phyloP scores from a whole-genome alignment of 116 monocot genomes.

The Thalassia testudinum region DNA sequence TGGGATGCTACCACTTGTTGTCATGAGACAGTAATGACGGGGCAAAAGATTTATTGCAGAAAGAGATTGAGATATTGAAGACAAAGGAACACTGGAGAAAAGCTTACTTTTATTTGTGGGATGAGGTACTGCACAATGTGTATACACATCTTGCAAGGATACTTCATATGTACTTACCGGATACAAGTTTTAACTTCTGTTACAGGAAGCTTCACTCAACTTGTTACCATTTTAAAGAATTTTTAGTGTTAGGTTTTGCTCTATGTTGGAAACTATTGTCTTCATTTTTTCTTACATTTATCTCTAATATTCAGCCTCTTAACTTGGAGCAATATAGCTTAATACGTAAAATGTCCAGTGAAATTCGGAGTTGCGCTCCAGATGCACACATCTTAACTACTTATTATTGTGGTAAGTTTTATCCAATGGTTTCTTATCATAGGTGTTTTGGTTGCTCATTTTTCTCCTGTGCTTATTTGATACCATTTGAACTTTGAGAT shows the following conservation, averaged over 20 bases:
- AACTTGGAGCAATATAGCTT: slow-evolving; percentile 79
- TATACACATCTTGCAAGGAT: too few species aligned
- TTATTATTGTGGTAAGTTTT: slow-evolving; percentile 81
- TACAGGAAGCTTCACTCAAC: too few species aligned
- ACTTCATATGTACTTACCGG: too few species aligned
- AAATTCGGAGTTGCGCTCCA: slow-evolving; percentile 73
- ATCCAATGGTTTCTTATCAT: background rate
- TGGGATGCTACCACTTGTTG: background rate
- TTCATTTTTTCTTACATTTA: background rate
- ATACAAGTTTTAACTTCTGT: too few species aligned
- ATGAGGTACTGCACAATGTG: too few species aligned
- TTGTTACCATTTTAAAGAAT: too few species aligned
- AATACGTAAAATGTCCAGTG: slow-evolving; percentile 70
- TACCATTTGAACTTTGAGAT: too few species aligned
- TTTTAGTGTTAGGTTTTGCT: too few species aligned
- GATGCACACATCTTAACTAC: slow-evolving; percentile 91
- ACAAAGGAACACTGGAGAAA: slow-evolving; percentile 83
- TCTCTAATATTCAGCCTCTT: slow-evolving; percentile 45
- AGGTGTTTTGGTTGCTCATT: too few species aligned
- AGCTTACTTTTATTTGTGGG: slow-evolving; percentile 99
- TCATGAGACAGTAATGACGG: slow-evolving; percentile 45
- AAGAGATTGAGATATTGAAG: slow-evolving; percentile 83
- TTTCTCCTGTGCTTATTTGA: too few species aligned
- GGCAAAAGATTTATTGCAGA: slow-evolving; percentile 59
- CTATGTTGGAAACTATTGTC: too few species aligned